Conservation (phyloP, 176 grass and related monocot genomes). For the Ananas comosus region DNA sequence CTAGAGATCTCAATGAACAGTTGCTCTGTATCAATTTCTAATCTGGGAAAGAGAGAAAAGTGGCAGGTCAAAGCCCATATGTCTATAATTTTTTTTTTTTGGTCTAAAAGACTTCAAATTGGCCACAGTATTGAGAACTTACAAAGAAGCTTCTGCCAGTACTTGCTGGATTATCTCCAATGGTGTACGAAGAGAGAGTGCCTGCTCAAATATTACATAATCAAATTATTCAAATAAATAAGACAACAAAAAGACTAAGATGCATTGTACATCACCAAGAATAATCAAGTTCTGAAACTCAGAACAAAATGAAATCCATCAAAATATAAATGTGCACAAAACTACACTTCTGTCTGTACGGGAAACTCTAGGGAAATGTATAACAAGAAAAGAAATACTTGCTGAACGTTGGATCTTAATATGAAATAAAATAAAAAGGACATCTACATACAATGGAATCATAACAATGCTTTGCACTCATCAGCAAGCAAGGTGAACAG, state of each 20-base stretch:
- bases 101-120: not conserved
- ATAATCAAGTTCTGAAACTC: not conserved
- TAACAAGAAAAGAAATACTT: not conserved
- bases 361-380: not conserved
- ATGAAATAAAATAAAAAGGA: not conserved
- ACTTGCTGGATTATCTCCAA: constrained; percentile 50
- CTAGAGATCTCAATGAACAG: constrained; percentile 49
- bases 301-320: not conserved
- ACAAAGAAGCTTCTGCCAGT: constrained; percentile 62
- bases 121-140: constrained; percentile 22
- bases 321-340: not conserved
- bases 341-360: not conserved
- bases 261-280: constrained; percentile 4
- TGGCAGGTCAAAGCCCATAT: not conserved
- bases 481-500: constrained; percentile 5
- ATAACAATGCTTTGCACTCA: not conserved
- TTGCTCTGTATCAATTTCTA: constrained; percentile 62
- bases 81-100: not conserved
- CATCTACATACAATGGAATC: not conserved
- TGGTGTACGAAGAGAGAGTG: constrained; percentile 36
- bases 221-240: constrained; percentile 8
- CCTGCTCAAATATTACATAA: constrained; percentile 38
- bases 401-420: not conserved
- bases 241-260: constrained; percentile 12
- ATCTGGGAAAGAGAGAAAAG: constrained; percentile 36